Conservation (phyloP, 768 basidiomycete genomes). For the Kwoniella dendrophila region DNA sequence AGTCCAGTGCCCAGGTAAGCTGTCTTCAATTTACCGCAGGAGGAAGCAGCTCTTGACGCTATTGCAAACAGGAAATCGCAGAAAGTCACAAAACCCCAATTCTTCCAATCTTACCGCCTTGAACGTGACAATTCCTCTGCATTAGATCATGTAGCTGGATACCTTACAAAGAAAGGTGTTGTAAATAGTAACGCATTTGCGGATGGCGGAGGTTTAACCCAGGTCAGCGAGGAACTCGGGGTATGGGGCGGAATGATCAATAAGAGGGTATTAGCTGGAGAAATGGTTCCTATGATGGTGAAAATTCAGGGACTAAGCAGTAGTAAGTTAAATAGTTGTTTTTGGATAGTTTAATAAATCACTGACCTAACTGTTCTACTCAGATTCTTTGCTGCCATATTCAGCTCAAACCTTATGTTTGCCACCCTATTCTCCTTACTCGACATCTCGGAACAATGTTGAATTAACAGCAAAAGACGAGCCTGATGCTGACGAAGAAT, state of each 20-base stretch:
- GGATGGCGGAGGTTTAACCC: too few species aligned
- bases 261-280: slow-evolving; percentile 36
- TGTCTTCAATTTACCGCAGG: neutral
- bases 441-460: neutral
- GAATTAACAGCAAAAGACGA: slow-evolving; percentile 30
- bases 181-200: slow-evolving; percentile 17
- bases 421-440: slow-evolving; percentile 22
- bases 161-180: slow-evolving; percentile 37
- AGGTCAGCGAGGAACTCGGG: neutral
- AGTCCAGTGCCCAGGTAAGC: slow-evolving; percentile 72
- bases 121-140: slow-evolving; percentile 35
- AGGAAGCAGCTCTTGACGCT: neutral
- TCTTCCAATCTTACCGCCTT: slow-evolving; percentile 59
- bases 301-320: slow-evolving; percentile 30
- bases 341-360: neutral
- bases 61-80: slow-evolving; percentile 58
- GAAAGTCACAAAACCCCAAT: slow-evolving; percentile 82
- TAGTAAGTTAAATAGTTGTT: slow-evolving; percentile 21
- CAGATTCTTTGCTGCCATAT: slow-evolving; percentile 37
- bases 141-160: slow-evolving; percentile 38
- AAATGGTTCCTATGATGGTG: slow-evolving; percentile 51
- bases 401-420: slow-evolving; percentile 31
- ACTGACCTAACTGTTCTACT: neutral
- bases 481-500: slow-evolving; percentile 18
- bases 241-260: slow-evolving; percentile 44